Evolutionary conservation across 2,329 filamentous ascomycete species (phyloP), one percentile per base, ranked within the genome.

Genomic region (Emericellopsis atlantica): DNA sequence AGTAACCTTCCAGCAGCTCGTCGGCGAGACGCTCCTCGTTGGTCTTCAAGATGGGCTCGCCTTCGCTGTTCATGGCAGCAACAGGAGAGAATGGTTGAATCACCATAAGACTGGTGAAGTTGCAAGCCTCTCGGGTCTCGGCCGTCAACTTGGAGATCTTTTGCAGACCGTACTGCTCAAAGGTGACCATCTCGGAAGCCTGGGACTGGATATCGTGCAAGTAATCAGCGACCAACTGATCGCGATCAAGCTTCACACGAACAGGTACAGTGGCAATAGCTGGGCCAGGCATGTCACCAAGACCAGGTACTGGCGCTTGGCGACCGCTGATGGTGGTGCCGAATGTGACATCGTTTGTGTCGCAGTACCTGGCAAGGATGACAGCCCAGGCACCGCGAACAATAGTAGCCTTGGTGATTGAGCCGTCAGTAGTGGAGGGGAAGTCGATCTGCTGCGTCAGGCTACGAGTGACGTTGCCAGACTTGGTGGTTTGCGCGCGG

Each of bases 1-100:
- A 45, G 38, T 43, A 45, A 4, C 38, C 41, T 32, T 42, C 15
- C 36, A 64, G 50, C 1, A 60, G 63, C 44, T 61, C 58, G 10
- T 33, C 26, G 12, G 11, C 32, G 8, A 22, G n/a, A n/a, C 23
- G 40, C 15, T 32, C 32, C 11, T 21, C 33, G 10, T 15, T 32
- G 14, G 21, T 15, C 8, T 23, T 8, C n/a, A 36, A 4, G 7
- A 36, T 15, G n/a, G n/a, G 15, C 21, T 36, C 23, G 11, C 9
- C 22, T 14, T 31, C 22, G 33, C 9, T 16, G n/a, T 32, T 31
- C 18, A 16, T 32, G n/a, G 24, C 23, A 6, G 32, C n/a, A 16
- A 38, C 14, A 10, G 12, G 12, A 11, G n/a, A 21, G 23, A 23
- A 31, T 5, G 43, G 43, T 22, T 45, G 43, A 6, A 42, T 29